Percentiles rank a stretch among this genome's conserved stretches.
phyloP scores from a whole-genome alignment of 306 rosid species.

The Hippophae rhamnoides region DNA sequence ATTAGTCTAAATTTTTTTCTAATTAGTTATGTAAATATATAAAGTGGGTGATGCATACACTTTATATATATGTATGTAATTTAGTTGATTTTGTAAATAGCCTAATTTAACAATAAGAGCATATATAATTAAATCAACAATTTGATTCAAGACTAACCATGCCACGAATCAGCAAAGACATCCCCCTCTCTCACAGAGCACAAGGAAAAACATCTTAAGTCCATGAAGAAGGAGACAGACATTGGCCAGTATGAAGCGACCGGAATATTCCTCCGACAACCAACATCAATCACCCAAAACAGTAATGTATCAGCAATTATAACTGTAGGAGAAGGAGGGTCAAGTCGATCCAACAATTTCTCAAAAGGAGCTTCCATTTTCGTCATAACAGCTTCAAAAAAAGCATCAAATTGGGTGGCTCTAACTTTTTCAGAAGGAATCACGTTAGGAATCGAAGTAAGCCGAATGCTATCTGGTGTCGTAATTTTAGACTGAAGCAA shows the following conservation, averaged over 20 bases:
- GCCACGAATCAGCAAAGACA: constrained; percentile 7
- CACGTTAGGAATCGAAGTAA: constrained; percentile 26
- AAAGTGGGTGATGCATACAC: too few relatives aligned
- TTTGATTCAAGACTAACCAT: constrained; percentile 13
- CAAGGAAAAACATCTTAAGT: constrained; percentile 17
- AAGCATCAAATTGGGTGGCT: constrained; percentile 7
- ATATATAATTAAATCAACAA: too few relatives aligned
- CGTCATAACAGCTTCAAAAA: constrained; percentile 29
- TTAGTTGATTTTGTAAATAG: too few relatives aligned
- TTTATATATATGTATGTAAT: too few relatives aligned
- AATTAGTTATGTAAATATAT: too few relatives aligned
- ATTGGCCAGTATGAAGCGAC: constrained; percentile 39
- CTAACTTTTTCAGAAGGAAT: constrained; percentile 36
- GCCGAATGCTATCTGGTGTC: constrained; percentile 15
- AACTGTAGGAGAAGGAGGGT: not conserved
- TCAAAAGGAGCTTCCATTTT: constrained; percentile 41
- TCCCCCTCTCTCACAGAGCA: constrained; percentile 23
- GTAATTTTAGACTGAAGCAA: constrained; percentile 21
- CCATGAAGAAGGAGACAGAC: constrained; percentile 20
- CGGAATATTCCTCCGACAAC: constrained; percentile 28
- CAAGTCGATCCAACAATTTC: constrained; percentile 21
- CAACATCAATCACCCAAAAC: constrained; percentile 22
- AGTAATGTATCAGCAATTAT: constrained; percentile 30
- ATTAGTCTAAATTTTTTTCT: too few relatives aligned
- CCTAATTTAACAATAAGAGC: too few relatives aligned